Evolutionary conservation across 306 rosid genomes (phyloP).

Genomic region (Vigna radiata): DNA sequence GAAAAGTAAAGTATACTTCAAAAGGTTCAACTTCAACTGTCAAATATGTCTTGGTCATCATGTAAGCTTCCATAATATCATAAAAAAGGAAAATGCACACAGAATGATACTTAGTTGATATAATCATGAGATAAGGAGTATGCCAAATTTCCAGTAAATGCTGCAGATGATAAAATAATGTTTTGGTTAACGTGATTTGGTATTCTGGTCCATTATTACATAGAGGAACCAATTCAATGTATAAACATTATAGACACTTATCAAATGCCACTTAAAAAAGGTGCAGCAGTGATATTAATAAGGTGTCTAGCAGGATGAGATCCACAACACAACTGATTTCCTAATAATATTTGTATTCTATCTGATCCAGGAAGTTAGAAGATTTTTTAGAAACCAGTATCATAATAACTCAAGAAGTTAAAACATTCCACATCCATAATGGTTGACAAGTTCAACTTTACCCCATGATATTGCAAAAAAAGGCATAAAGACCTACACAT

Average conservation of each 20-base stretch:
- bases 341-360: constrained; percentile 15
- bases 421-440: background rate
- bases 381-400: constrained; percentile 11
- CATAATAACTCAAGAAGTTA: constrained; percentile 22
- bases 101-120: constrained; percentile 3
- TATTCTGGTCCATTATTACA: constrained; percentile 27
- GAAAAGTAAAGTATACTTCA: constrained; percentile 26
- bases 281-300: constrained; percentile 20
- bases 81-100: constrained; percentile 27
- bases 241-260: constrained; percentile 19
- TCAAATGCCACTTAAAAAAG: constrained; percentile 27
- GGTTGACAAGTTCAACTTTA: constrained; percentile 32
- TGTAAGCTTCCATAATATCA: constrained; percentile 11
- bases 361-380: constrained; percentile 29
- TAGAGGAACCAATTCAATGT: constrained; percentile 24
- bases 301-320: constrained; percentile 32
- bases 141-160: background rate
- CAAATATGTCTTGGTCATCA: constrained; percentile 23
- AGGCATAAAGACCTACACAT: constrained; percentile 15
- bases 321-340: constrained; percentile 17
- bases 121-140: constrained; percentile 15
- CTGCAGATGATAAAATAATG: constrained; percentile 7
- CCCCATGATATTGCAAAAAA: constrained; percentile 15
- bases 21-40: constrained; percentile 27
- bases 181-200: constrained; percentile 21